Conservation (phyloP, 768 basidiomycete genomes). For the Tricholoma matsutake region DNA sequence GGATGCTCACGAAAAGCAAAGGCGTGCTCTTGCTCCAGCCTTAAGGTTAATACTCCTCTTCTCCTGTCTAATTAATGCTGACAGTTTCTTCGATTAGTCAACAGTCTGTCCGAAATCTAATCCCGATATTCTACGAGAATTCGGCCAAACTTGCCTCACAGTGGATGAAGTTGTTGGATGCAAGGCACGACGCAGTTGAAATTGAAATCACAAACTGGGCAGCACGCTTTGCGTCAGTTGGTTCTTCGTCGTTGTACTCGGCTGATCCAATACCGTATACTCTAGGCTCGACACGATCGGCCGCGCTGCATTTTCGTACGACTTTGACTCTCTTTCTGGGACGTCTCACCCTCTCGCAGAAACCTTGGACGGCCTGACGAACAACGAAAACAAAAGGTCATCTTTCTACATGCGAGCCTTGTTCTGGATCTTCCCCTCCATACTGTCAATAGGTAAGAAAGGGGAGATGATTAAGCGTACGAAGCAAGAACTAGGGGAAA, state of each 20-base stretch:
- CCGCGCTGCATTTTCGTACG: constrained; percentile 60
- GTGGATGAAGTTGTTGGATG: constrained; percentile 47
- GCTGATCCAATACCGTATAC: constrained; percentile 6
- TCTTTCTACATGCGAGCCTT: constrained; percentile 65
- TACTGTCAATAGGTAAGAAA: constrained; percentile 54
- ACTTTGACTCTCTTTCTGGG: constrained; percentile 55
- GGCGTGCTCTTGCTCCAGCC: constrained; percentile 52
- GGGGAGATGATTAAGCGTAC: constrained; percentile 54
- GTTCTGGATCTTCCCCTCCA: constrained; percentile 57
- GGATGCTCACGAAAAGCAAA: constrained; percentile 53
- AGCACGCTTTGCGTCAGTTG: constrained; percentile 54
- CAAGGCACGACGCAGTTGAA: constrained; percentile 37
- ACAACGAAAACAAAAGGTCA: constrained; percentile 52
- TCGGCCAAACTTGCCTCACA: constrained; percentile 49
- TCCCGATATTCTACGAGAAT: constrained; percentile 52
- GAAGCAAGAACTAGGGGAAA: constrained; percentile 50
- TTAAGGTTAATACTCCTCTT: constrained; percentile 38
- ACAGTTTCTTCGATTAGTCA: constrained; percentile 29
- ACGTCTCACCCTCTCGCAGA: constrained; percentile 46
- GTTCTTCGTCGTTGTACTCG: neutral
- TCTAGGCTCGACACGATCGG: constrained; percentile 56
- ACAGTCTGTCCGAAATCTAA: constrained; percentile 51
- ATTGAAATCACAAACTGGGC: constrained; percentile 60
- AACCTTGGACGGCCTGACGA: constrained; percentile 57
- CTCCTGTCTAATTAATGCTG: neutral